These are phyloP conservation scores for Penstemon barbatus DNA, from an alignment of 257 asterid species.

Conservation along the genomic window DNA sequence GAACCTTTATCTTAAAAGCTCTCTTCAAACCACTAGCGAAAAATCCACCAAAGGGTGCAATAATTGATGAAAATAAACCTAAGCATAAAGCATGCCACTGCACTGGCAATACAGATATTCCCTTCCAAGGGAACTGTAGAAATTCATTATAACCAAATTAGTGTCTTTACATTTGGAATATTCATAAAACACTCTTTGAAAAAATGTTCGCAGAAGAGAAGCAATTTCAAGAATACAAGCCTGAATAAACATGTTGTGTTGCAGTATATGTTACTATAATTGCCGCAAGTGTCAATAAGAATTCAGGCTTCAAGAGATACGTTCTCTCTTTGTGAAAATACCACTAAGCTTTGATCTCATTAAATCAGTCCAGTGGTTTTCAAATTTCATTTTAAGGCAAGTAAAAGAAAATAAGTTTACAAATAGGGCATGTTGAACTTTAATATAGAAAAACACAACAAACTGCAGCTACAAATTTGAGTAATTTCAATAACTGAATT, in stretches of 20 bases:
- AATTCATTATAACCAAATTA: constrained; percentile 20
- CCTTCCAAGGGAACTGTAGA: constrained; percentile 70
- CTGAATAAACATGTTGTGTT: neutral
- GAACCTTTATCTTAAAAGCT: constrained; percentile 87
- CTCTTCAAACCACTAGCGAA: constrained; percentile 92
- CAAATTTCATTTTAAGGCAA: too few relatives aligned
- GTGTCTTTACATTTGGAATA: neutral
- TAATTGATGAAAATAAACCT: constrained; percentile 82
- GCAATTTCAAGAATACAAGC: neutral
- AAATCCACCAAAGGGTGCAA: constrained; percentile 95
- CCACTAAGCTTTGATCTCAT: too few relatives aligned
- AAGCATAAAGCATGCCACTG: constrained; percentile 80
- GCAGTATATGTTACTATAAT: neutral
- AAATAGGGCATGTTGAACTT: too few relatives aligned
- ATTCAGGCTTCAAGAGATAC: too few relatives aligned
- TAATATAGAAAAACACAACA: too few relatives aligned
- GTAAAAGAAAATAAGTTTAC: too few relatives aligned
- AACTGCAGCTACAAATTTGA: neutral
- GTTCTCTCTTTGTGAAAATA: too few relatives aligned
- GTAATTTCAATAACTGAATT: neutral
- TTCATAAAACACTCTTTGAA: neutral
- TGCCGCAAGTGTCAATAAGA: too few relatives aligned
- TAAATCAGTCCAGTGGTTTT: too few relatives aligned
- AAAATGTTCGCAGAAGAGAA: neutral
- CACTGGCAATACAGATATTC: constrained; percentile 57